Evolutionary conservation across 306 rosid genomes (phyloP), one percentile per base, ranked within the genome.

Genomic region (Cucurbita pepo): DNA sequence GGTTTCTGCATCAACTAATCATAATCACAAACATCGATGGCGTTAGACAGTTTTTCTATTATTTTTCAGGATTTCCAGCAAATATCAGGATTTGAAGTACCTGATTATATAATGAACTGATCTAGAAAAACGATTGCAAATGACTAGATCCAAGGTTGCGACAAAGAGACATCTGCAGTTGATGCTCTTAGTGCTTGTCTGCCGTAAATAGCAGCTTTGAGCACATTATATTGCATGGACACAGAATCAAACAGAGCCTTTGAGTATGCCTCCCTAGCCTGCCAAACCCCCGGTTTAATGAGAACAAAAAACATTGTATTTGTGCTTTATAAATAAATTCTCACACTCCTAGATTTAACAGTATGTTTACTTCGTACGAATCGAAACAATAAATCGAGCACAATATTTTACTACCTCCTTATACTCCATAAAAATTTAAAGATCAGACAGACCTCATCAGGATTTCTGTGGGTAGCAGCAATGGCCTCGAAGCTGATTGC

Each of bases 71-170:
- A 51, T 47, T 8, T 43, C 25, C 73, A 19, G 56, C 16, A 13
- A 67, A 48, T 5, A 19, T 7, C 13, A 71, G 6, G 41, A 56
- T 37, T 15, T 40, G 13, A 69, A 13, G 66, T 77, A 85, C 90
- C 92, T 82, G 83, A 80, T 75, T 44, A 76, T 43, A 70, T 75
- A 74, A 80, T 19, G 77, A 80, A 44, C 74, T 72, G 73, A 57
- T 58, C 65, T 9, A 11, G 51, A 56, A 78, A 78, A 64, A 77
- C 56, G 59, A 71, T 62, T 62, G 72, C 37, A 72, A 75, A 60
- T 48, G 82, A 78, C 88, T 88, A 89, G 81, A 75, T 82, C 96
- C 99, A 89, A 9, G 96, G 91, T 79, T 95, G 99, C 36, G 96
- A 86, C 86, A 95, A 78, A 76, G 90, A 82, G 67, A 95, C 83